Percentiles rank a stretch among this genome's conserved stretches.
These are phyloP conservation scores for Mariannaea sp. DNA, from an alignment of 2,329 filamentous ascomycete species.

Conservation along the genomic window DNA sequence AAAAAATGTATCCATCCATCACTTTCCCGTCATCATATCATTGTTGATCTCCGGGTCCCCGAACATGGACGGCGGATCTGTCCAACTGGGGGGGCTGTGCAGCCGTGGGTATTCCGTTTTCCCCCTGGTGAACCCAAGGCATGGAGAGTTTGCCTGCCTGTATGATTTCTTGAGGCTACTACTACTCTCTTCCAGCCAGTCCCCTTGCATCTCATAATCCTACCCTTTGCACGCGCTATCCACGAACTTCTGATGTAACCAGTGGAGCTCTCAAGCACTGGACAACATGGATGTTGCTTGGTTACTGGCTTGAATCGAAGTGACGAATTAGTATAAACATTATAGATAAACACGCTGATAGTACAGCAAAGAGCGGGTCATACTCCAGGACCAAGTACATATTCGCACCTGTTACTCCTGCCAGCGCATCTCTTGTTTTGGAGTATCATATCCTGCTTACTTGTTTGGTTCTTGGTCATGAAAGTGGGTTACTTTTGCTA, in stretches of 20 bases:
- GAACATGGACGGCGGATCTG: conserved; percentile 11
- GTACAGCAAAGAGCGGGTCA: not conserved
- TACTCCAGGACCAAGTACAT: not conserved
- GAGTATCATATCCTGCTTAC: conserved; percentile 3
- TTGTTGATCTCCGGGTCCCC: conserved; percentile 1
- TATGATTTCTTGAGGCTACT: no score
- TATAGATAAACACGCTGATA: no score
- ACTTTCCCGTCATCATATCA: conserved; percentile 15
- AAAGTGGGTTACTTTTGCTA: conserved; percentile 7
- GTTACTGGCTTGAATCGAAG: not conserved
- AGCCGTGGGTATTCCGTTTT: not conserved
- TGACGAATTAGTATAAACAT: conserved; percentile 11
- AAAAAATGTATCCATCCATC: not conserved
- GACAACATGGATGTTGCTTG: not conserved
- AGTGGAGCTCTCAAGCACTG: no score
- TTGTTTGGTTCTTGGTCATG: not conserved
- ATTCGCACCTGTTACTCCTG: conserved; percentile 6
- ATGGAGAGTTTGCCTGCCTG: not conserved
- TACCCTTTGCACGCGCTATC: no score
- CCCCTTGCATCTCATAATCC: not conserved
- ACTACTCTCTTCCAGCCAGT: not conserved
- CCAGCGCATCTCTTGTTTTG: conserved; percentile 18
- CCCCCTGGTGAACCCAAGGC: not conserved
- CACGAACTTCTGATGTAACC: no score
- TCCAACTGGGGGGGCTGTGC: conserved; percentile 2